Conservation (phyloP, 768 basidiomycete species). For the Neoboletus brunneissimus region DNA sequence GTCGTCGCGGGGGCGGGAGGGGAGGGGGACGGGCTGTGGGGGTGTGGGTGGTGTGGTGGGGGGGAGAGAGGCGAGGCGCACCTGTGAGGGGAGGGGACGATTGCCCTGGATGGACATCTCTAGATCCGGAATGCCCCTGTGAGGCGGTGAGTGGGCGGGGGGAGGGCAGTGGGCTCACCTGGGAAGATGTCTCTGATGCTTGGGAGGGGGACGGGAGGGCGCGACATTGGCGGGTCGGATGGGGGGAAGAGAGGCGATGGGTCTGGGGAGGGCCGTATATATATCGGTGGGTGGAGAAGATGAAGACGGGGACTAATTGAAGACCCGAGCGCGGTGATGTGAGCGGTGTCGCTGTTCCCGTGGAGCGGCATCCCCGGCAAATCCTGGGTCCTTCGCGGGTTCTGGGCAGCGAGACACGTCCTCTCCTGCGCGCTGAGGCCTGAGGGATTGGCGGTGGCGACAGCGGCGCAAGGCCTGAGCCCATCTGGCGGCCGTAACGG, state of each 20-base stretch:
- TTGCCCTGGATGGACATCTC: slow-evolving; percentile 23
- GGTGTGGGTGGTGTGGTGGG: too few species aligned
- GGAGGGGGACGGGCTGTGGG: too few species aligned
- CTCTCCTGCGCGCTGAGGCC: too few species aligned
- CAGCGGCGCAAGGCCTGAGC: neutral
- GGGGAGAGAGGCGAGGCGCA: too few species aligned
- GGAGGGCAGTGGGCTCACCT: slow-evolving; percentile 30
- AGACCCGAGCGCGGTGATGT: slow-evolving; percentile 25
- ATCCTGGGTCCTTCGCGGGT: slow-evolving; percentile 23
- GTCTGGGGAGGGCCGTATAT: slow-evolving; percentile 3
- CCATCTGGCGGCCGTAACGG: slow-evolving; percentile 5
- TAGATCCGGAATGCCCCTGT: slow-evolving; percentile 9
- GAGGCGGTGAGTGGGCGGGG: neutral
- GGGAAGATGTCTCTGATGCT: slow-evolving; percentile 58
- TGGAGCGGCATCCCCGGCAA: slow-evolving; percentile 17
- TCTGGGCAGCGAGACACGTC: too few species aligned
- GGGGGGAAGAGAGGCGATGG: neutral
- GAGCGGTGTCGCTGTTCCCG: slow-evolving; percentile 9
- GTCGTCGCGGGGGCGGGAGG: neutral
- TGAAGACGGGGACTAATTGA: slow-evolving; percentile 18
- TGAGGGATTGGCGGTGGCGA: neutral
- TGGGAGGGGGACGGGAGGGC: slow-evolving; percentile 38
- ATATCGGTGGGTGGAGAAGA: slow-evolving; percentile 5
- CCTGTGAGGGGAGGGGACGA: too few species aligned
- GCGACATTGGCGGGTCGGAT: slow-evolving; percentile 20